These are phyloP conservation scores for Lophium mytilinum DNA, from an alignment of 495 filamentous ascomycete genomes.

Conservation along the genomic window DNA sequence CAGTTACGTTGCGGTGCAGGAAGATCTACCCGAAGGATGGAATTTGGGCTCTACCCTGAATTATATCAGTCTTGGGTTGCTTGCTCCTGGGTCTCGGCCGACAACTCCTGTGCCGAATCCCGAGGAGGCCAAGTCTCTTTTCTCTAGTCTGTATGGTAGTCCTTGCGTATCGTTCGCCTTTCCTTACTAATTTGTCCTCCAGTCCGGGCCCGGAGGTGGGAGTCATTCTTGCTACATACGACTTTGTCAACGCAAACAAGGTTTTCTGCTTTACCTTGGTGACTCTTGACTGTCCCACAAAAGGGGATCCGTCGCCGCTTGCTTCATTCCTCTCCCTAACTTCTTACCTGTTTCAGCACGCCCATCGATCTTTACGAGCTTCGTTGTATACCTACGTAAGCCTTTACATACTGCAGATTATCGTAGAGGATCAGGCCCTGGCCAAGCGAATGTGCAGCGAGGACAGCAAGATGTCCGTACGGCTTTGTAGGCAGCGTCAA, in stretches of 20 bases:
- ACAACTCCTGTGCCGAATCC: slow-evolving; percentile 49
- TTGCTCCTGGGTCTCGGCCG: slow-evolving; percentile 59
- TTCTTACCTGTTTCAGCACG: slow-evolving; percentile 90
- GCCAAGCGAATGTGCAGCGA: slow-evolving; percentile 82
- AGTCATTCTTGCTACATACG: slow-evolving; percentile 76
- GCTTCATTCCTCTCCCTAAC: slow-evolving; percentile 77
- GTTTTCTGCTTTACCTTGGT: slow-evolving; percentile 85
- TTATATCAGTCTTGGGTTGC: slow-evolving; percentile 74
- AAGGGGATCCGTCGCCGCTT: slow-evolving; percentile 67
- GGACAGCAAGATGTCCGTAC: slow-evolving; percentile 64
- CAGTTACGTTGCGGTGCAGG: slow-evolving; percentile 80
- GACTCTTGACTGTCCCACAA: slow-evolving; percentile 49
- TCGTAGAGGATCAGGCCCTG: slow-evolving; percentile 77
- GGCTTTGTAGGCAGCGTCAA: slow-evolving; percentile 82
- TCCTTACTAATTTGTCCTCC: not conserved
- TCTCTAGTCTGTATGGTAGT: slow-evolving; percentile 53
- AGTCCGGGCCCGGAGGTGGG: slow-evolving; percentile 75
- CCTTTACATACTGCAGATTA: slow-evolving; percentile 72
- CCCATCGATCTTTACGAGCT: slow-evolving; percentile 70
- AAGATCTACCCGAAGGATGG: slow-evolving; percentile 91
- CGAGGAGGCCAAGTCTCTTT: slow-evolving; percentile 72
- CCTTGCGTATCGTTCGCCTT: not conserved
- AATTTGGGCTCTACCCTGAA: slow-evolving; percentile 66
- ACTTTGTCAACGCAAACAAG: slow-evolving; percentile 92
- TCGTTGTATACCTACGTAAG: slow-evolving; percentile 75